These are phyloP conservation scores for Cercospora brassicicola DNA, from an alignment of 2,329 filamentous ascomycete genomes.

Conservation along the genomic window DNA sequence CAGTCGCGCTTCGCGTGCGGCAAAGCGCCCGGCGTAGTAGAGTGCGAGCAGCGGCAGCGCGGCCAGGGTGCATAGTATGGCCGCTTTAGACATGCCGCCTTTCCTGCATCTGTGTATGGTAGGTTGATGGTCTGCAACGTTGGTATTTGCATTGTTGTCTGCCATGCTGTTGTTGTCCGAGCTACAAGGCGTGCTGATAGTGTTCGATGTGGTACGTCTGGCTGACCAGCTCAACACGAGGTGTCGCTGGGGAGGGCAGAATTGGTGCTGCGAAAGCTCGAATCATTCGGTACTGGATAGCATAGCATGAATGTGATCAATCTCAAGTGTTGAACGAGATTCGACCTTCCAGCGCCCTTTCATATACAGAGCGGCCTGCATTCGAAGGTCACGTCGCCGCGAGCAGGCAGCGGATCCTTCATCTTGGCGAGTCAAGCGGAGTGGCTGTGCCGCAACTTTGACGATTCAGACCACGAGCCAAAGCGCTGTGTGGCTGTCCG, in stretches of 20 bases:
- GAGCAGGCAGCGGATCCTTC: background rate
- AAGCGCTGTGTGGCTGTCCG: no score
- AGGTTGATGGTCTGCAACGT: no score
- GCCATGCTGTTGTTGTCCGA: background rate
- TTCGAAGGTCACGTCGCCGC: background rate
- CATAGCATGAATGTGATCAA: no score
- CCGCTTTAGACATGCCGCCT: background rate
- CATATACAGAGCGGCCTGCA: background rate
- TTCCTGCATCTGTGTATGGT: background rate
- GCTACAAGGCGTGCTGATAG: no score
- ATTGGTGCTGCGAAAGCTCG: no score
- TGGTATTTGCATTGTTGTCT: background rate
- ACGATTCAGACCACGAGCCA: background rate
- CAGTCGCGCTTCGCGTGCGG: background rate
- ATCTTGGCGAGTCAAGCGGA: background rate
- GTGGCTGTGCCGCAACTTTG: background rate
- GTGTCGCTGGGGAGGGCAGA: no score
- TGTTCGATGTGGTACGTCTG: no score
- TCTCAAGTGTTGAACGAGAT: no score
- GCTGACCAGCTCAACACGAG: no score
- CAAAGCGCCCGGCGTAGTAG: background rate
- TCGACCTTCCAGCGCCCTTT: no score
- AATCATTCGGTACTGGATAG: no score
- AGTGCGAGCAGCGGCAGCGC: background rate
- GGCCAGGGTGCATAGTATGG: background rate